These are phyloP conservation scores for Zea luxurians DNA, from an alignment of 176 grass and related monocot species.

Conservation along the genomic window DNA sequence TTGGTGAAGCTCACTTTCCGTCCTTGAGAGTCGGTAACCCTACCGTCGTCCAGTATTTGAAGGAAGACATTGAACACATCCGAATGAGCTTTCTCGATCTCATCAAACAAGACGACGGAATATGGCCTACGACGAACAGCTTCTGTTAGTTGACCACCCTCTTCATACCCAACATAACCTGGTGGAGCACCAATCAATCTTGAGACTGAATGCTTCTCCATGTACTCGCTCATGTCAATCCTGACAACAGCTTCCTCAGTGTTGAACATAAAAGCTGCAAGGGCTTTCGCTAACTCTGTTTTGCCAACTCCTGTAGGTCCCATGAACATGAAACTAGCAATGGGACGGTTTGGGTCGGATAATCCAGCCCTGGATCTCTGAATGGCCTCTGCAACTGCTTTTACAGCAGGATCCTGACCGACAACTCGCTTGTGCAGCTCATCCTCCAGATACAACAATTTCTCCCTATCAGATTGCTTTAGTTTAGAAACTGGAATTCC, in stretches of 20 bases:
- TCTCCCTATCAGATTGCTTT: conserved; percentile 95
- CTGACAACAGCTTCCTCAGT: conserved; percentile 96
- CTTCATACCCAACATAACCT: conserved; percentile 96
- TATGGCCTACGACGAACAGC: conserved; percentile 84
- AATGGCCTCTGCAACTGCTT: conserved; percentile 92
- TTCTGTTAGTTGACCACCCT: conserved; percentile 94
- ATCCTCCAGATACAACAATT: conserved; percentile 85
- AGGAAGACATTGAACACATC: conserved; percentile 98
- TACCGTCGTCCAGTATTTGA: conserved; percentile 91
- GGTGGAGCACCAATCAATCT: conserved; percentile 92
- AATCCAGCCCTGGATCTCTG: conserved; percentile 97
- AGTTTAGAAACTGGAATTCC: conserved; percentile 96
- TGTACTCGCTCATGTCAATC: conserved; percentile 99
- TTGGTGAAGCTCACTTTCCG: conserved; percentile 91
- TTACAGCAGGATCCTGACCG: conserved; percentile 94
- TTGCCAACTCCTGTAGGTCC: conserved; percentile 98
- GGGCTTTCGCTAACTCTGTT: conserved; percentile 93
- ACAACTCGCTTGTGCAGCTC: conserved; percentile 95
- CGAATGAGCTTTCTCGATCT: conserved; percentile 98
- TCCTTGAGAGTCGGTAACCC: conserved; percentile 94
- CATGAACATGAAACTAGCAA: conserved; percentile 99
- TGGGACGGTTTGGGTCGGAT: conserved; percentile 90
- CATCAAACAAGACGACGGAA: conserved; percentile 92
- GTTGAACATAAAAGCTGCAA: conserved; percentile 95
- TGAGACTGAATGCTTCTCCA: conserved; percentile 98